Evolutionary conservation across 1,284 basidiomycete genomes (phyloP), one percentile per base, ranked within the genome.

Genomic region (Ustilago shanxiensis): DNA sequence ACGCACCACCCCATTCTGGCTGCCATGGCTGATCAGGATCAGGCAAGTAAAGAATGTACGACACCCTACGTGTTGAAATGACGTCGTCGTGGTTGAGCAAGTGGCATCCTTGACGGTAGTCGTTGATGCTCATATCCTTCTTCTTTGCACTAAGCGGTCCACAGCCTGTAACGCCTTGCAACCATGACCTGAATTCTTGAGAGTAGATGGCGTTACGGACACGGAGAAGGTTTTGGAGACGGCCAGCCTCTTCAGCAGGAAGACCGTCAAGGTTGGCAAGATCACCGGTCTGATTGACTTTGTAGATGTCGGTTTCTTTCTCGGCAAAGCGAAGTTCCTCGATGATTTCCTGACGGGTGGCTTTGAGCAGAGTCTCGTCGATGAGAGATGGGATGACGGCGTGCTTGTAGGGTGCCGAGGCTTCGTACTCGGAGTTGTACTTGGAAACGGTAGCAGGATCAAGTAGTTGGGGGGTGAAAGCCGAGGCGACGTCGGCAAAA

Each of bases 221-320:
- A 44, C 89, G 88, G 69, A 94, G 90, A 8, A 86, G 67, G 35
- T 63, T 60, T 44, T 79, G 72, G n/a, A 86, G 76, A 35, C 83
- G 72, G 10, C 72, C 69, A 13, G 77, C 82, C 61, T 86, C 84
- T 31, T 77, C 70, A 13, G 60, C 72, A 0, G 81, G 60, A 60
- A 99, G 91, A 81, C 91, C 95, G 72, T 92, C 93, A 41, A 96
- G 89, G 50, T 97, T 98, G 13, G 95, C 93, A 26, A 99, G 91
- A 87, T 99, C 96, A 72, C 96, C 96, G 0, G 95, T 98, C 89
- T 98, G 96, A 87, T 96, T 93, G 80, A 99, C 93, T 90, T 95
- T 96, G 91, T 98, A 99, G 79, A 99, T 99, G 85, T 99, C 96
- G 7, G 96, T 99, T 89, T 98, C 94, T 88, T 98, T 99, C 87